phyloP scores from a whole-genome alignment of 2,329 filamentous ascomycete genomes.

The Emmonsiellopsis sp. region DNA sequence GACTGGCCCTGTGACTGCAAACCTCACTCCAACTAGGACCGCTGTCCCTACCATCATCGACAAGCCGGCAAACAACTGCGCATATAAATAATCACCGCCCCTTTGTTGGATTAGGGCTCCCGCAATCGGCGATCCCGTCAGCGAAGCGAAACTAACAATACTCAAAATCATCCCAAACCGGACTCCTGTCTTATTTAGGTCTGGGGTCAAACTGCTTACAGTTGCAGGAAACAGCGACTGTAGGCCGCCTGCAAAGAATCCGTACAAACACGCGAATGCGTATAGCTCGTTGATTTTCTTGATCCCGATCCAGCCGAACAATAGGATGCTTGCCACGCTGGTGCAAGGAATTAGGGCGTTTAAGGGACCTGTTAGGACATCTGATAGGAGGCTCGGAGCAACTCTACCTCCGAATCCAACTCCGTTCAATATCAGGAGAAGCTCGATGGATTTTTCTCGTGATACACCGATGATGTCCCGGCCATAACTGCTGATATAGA shows the following conservation, averaged over 20 bases:
- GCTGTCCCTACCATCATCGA: slow-evolving; percentile 34
- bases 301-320: slow-evolving; percentile 53
- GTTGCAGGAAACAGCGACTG: slow-evolving; percentile 59
- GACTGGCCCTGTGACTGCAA: slow-evolving; percentile 27
- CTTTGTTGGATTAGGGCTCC: slow-evolving; percentile 41
- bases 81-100: slow-evolving; percentile 39
- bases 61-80: slow-evolving; percentile 43
- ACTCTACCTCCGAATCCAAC: slow-evolving; percentile 50
- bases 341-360: slow-evolving; percentile 50
- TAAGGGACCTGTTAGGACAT: slow-evolving; percentile 50
- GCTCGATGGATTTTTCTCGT: slow-evolving; percentile 43
- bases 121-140: slow-evolving; percentile 47
- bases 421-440: slow-evolving; percentile 58
- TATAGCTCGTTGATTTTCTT: slow-evolving; percentile 44
- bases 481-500: slow-evolving; percentile 36
- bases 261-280: slow-evolving; percentile 54
- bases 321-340: slow-evolving; percentile 31
- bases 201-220: slow-evolving; percentile 44
- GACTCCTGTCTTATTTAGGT: slow-evolving; percentile 45
- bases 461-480: slow-evolving; percentile 31
- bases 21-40: slow-evolving; percentile 33
- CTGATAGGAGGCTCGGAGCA: slow-evolving; percentile 50
- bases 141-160: slow-evolving; percentile 43
- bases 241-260: slow-evolving; percentile 53
- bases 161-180: slow-evolving; percentile 49